phyloP scores from a whole-genome alignment of 2,329 filamentous ascomycete genomes.

The Aspergillus flavus region DNA sequence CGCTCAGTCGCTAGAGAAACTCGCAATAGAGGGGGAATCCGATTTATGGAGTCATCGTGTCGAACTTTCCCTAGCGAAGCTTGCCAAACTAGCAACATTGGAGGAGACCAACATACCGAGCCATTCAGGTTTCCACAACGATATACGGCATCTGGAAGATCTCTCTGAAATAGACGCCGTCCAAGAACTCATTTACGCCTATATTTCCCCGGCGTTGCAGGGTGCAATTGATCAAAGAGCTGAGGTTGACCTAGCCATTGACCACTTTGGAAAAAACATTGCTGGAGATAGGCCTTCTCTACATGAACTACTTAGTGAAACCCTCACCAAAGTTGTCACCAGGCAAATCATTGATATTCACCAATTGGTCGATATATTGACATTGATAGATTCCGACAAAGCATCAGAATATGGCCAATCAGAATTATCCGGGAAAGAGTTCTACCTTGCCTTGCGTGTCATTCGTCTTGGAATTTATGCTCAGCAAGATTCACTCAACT shows the following conservation, averaged over 20 bases:
- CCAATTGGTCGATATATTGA: slow-evolving; percentile 67
- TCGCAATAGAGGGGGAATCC: slow-evolving; percentile 72
- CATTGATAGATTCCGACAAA: slow-evolving; percentile 66
- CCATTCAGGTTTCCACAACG: slow-evolving; percentile 44
- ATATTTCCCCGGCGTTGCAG: slow-evolving; percentile 67
- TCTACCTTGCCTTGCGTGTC: slow-evolving; percentile 70
- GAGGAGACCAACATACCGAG: slow-evolving; percentile 32
- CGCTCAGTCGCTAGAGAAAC: slow-evolving; percentile 67
- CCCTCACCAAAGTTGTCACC: slow-evolving; percentile 69
- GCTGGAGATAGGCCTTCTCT: slow-evolving; percentile 66
- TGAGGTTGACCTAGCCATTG: slow-evolving; percentile 74
- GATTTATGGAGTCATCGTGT: slow-evolving; percentile 93
- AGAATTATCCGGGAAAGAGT: slow-evolving; percentile 61
- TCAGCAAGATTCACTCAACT: slow-evolving; percentile 48
- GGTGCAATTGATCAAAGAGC: slow-evolving; percentile 78
- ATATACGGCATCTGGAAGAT: slow-evolving; percentile 59
- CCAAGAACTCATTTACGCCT: slow-evolving; percentile 76
- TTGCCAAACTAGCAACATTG: slow-evolving; percentile 70
- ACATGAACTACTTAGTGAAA: slow-evolving; percentile 70
- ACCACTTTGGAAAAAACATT: slow-evolving; percentile 60
- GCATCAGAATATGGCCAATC: slow-evolving; percentile 50
- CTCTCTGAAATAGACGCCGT: slow-evolving; percentile 71
- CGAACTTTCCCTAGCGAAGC: slow-evolving; percentile 84
- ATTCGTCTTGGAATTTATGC: slow-evolving; percentile 57
- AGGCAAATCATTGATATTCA: slow-evolving; percentile 67